Conservation (phyloP, 805 yeast genomes). For the Hanseniaspora meyeri region DNA sequence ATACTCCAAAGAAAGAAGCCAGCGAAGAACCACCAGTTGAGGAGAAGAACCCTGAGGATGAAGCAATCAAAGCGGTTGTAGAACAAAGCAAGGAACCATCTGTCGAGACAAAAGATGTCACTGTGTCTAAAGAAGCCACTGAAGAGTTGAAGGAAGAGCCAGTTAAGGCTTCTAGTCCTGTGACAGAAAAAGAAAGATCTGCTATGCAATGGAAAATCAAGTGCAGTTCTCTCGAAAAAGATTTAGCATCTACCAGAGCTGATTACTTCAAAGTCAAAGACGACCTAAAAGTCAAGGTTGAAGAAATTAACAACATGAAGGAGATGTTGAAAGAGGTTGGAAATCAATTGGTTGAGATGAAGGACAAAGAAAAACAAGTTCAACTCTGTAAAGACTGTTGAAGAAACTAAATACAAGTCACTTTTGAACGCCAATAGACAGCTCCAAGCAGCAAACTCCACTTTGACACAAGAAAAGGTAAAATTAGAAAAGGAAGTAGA, state of each 20-base stretch:
- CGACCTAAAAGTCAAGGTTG: constrained; percentile 34
- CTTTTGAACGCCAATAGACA: constrained; percentile 14
- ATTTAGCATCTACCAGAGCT: constrained; percentile 9
- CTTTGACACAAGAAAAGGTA: constrained; percentile 14
- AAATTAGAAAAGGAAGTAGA: constrained; percentile 21
- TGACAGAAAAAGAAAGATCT: constrained; percentile 6
- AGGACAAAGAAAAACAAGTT: constrained; percentile 42
- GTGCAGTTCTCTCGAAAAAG: constrained; percentile 10
- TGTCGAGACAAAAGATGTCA: constrained; percentile 16
- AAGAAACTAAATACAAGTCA: constrained; percentile 15
- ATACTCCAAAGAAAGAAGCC: constrained; percentile 17
- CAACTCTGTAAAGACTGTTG: constrained; percentile 17
- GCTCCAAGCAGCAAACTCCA: constrained; percentile 12
- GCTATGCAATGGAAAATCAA: constrained; percentile 14
- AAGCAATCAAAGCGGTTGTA: neutral
- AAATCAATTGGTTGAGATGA: constrained; percentile 61
- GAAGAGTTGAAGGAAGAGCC: neutral
- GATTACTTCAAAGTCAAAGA: constrained; percentile 19
- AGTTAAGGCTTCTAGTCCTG: neutral
- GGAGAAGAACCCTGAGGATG: constrained; percentile 17
- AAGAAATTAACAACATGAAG: constrained; percentile 55
- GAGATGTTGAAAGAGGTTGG: constrained; percentile 73
- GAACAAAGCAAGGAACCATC: constrained; percentile 15
- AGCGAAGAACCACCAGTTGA: constrained; percentile 33
- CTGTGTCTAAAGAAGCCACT: neutral